A percentile compares a stretch with the other conserved stretches of the same genome.
phyloP scores from a whole-genome alignment of 768 basidiomycete genomes.

The Russula compacta region DNA sequence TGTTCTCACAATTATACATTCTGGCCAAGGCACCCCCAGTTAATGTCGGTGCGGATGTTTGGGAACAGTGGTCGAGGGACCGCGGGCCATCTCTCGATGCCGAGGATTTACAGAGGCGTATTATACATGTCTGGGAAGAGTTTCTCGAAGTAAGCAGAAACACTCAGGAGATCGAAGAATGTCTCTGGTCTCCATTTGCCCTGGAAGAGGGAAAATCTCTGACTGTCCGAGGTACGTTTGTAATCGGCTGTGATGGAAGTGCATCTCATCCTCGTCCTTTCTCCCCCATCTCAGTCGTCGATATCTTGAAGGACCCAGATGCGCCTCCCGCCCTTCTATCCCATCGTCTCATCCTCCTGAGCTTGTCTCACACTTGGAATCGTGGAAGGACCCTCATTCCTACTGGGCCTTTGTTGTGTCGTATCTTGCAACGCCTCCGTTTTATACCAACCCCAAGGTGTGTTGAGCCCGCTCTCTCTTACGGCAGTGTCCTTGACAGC shows the following conservation, averaged over 20 bases:
- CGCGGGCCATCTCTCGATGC: conserved; percentile 22
- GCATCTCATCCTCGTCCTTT: background rate
- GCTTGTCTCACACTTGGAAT: conserved; percentile 15
- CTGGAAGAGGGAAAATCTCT: conserved; percentile 23
- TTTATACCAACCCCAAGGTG: conserved; percentile 40
- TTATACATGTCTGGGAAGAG: conserved; percentile 32
- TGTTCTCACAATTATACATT: conserved; percentile 22
- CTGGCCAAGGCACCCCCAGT: background rate
- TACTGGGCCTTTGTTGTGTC: background rate
- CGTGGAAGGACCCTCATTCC: conserved; percentile 5
- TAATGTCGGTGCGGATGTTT: conserved; percentile 26
- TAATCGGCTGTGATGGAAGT: background rate
- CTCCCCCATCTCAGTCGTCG: conserved; percentile 3
- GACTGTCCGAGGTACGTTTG: conserved; percentile 22
- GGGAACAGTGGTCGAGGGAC: conserved; percentile 36
- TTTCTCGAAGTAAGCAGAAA: conserved; percentile 37
- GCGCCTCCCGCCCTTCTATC: conserved; percentile 9
- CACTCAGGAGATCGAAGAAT: conserved; percentile 35
- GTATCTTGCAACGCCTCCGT: conserved; percentile 27
- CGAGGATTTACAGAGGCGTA: conserved; percentile 28
- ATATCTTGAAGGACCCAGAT: conserved; percentile 12
- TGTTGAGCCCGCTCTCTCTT: background rate
- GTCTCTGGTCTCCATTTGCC: conserved; percentile 41
- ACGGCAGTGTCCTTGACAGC: background rate
- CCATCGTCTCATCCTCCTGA: conserved; percentile 14